A percentile compares a stretch with the other conserved stretches of the same genome.
Evolutionary conservation across 192 early-diverging fungal species (phyloP).

Genomic region (Umbelopsis ramanniana): DNA sequence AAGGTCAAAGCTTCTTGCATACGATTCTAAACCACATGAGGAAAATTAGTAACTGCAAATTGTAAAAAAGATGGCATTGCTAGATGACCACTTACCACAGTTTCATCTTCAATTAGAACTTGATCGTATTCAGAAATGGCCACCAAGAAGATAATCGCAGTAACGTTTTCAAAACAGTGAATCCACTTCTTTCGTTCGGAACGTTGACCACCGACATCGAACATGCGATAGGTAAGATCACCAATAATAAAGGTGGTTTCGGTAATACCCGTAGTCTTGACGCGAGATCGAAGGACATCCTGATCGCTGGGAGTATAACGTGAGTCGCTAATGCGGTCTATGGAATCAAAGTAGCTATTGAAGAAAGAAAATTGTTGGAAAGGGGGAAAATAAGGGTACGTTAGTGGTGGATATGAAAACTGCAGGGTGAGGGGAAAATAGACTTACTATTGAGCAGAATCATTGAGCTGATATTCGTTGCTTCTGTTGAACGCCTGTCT

Average conservation of each 20-base stretch:
- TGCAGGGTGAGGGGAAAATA: too few species aligned
- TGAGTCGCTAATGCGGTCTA: conserved; percentile 81
- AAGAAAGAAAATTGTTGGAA: not conserved
- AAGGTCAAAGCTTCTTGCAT: conserved; percentile 96
- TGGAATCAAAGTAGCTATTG: conserved; percentile 90
- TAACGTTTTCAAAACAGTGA: conserved; percentile 98
- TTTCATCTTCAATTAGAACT: conserved; percentile 93
- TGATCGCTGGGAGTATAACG: conserved; percentile 92
- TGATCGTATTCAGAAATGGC: conserved; percentile 98
- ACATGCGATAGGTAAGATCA: conserved; percentile 93
- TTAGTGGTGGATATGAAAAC: too few species aligned
- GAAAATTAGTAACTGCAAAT: not conserved
- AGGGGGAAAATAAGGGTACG: not conserved
- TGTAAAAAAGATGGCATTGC: not conserved
- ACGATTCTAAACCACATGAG: conserved; percentile 64
- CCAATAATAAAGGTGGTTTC: conserved; percentile 93
- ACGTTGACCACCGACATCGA: conserved; percentile 98
- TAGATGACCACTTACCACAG: conserved; percentile 60
- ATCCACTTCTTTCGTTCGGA: conserved; percentile 99
- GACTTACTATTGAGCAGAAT: conserved; percentile 89
- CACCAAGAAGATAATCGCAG: conserved; percentile 93
- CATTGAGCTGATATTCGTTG: conserved; percentile 93
- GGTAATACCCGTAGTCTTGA: conserved; percentile 97
- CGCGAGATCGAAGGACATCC: conserved; percentile 94
- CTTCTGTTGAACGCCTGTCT: conserved; percentile 76